Evolutionary conservation across 2,329 filamentous ascomycete genomes (phyloP), one percentile per base, ranked within the genome.

Genomic region (Bipolaris sorokiniana): DNA sequence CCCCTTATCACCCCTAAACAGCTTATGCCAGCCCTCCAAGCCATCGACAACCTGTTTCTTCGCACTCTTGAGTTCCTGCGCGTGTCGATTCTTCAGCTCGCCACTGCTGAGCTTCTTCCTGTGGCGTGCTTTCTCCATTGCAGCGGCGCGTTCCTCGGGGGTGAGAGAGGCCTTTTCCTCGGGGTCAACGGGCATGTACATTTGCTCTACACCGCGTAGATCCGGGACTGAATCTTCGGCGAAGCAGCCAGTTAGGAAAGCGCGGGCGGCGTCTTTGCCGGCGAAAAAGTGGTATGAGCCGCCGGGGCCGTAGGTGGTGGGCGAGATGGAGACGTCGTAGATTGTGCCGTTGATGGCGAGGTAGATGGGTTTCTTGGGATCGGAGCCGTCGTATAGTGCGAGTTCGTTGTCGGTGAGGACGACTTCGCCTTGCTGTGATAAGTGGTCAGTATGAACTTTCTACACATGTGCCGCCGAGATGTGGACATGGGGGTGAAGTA

Each of bases 191-290:
- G 86, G 85, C 1, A 88, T 76, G 78, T 87, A 98, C 85, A 96
- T 95, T 62, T 88, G 84, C 79, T 98, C 95, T 4, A 91, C 89
- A 44, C 95, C 95, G 59, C 90, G 86, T 75, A 97, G 80, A 79
- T 99, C 95, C 3, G 90, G 84, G 1, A 88, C 95, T 31, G 88
- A 82, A 81, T 99, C 95, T 62, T 92, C 89, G 37, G 86, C 81
- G 79, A 99, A 99, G 77, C 95, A 99, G 16, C 91, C 92, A 2
- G 95, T 98, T 18, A 99, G 88, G 77, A 92, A 99, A 18, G 89
- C 92, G 47, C 95, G 89, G 13, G 90, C 87, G 33, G 94, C 93
- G 77, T 99, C 95, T 61, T 84, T 84, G 59, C 94, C 95, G 0
- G 92, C 86, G 76, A 99, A 97, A 79, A 90, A 88, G 70, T 88